phyloP scores from a whole-genome alignment of 768 basidiomycete species.

The Auriscalpium vulgare region DNA sequence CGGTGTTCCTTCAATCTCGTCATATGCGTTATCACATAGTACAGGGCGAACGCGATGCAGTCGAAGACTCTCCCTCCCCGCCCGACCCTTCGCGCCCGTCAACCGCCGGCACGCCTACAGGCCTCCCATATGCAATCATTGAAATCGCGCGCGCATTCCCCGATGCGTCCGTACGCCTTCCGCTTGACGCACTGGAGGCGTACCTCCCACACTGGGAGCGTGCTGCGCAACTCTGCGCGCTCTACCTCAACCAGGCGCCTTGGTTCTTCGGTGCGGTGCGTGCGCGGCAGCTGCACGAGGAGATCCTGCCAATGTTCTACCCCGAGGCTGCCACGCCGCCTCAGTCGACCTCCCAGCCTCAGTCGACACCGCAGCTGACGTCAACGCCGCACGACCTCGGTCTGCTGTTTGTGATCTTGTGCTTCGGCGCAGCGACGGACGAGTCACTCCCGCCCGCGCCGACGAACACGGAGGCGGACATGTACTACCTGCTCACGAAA shows the following conservation, averaged over 20 bases:
- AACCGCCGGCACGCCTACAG: not conserved
- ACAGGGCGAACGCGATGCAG: constrained; percentile 5
- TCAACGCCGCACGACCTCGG: constrained; percentile 7
- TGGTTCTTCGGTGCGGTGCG: constrained; percentile 77
- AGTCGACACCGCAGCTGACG: not conserved
- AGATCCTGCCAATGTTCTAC: constrained; percentile 61
- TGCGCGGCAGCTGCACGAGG: constrained; percentile 52
- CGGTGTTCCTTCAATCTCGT: not conserved
- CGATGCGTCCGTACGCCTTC: not conserved
- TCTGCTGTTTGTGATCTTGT: constrained; percentile 6
- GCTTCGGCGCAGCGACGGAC: constrained; percentile 5
- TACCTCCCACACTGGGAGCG: constrained; percentile 56
- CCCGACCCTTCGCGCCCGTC: not conserved
- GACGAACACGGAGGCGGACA: constrained; percentile 41
- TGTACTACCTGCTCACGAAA: constrained; percentile 53
- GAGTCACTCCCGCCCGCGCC: constrained; percentile 28
- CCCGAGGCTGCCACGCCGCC: constrained; percentile 29
- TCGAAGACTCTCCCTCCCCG: not conserved
- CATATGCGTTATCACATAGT: too few relatives aligned
- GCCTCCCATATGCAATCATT: not conserved
- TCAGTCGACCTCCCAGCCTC: not conserved
- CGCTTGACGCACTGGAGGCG: constrained; percentile 21
- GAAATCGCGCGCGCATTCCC: constrained; percentile 8
- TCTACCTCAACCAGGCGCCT: constrained; percentile 70
- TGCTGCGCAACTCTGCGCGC: constrained; percentile 48